Conservation (phyloP, 805 yeast species). For the Sporopachydermia quercuum region DNA sequence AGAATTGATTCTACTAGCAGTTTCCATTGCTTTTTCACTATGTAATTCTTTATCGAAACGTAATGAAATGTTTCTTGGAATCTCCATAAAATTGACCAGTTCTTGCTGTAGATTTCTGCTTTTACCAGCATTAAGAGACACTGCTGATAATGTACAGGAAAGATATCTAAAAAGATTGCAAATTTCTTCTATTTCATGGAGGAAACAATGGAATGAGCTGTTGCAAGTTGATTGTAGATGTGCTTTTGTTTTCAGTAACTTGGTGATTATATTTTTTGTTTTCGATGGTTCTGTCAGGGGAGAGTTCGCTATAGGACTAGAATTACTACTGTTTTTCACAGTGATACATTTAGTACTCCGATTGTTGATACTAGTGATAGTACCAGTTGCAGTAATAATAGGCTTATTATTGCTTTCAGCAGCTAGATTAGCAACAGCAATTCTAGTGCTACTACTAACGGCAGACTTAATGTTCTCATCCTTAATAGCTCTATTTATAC, state of each 20-base stretch:
- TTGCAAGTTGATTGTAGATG: slow-evolving; percentile 6
- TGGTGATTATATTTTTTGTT: slow-evolving; percentile 4
- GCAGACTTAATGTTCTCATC: too few relatives aligned
- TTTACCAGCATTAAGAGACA: neutral
- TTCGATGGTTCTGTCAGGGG: too few relatives aligned
- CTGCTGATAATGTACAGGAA: slow-evolving; percentile 2
- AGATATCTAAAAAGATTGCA: slow-evolving; percentile 7
- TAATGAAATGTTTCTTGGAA: neutral
- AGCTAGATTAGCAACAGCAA: too few relatives aligned
- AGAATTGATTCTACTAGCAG: slow-evolving; percentile 2
- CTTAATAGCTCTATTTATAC: too few relatives aligned
- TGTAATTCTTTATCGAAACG: slow-evolving; percentile 1
- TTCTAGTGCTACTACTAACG: too few relatives aligned
- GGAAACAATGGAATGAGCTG: too few relatives aligned
- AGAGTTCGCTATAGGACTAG: too few relatives aligned
- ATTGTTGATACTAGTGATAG: too few relatives aligned
- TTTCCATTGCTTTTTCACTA: slow-evolving; percentile 3
- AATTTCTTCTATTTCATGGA: slow-evolving; percentile 8
- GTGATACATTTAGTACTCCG: too few relatives aligned
- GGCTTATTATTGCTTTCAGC: too few relatives aligned
- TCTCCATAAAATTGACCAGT: neutral
- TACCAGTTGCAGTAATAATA: too few relatives aligned
- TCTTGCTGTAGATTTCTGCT: neutral
- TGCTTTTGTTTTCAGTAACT: neutral
- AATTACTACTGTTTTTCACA: too few relatives aligned